Base-by-base conservation (phyloP, 257 asterid species). In the Plantago major region DNA sequence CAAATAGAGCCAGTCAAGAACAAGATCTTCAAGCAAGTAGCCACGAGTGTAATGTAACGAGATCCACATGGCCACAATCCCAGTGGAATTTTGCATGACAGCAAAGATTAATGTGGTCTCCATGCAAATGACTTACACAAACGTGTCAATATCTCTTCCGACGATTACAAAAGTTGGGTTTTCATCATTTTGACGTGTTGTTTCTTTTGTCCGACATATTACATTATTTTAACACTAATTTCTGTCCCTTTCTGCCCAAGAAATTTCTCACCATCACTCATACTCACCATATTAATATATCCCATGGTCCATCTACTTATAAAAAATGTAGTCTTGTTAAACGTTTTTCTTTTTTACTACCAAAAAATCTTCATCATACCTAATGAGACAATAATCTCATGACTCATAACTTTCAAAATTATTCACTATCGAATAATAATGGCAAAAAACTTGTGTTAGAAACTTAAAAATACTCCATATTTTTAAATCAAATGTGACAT, bases 41-140 rank as follows among this genome's bases (percentile, higher is more conserved):
- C 67, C 55, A 63, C 58, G 64, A 49, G 37, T 58, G 22, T 58
- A 59, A 58, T 52, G 10, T 33, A 9, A 50, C 28, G 26, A 22
- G 1, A 22, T 63, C 66, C 73, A 68, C 61, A 43, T 57, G 72
- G 84, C 69, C 78, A 55, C 7, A 13, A 16, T 3, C 5, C 49
- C 16, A 78, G 58, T 74, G 76, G 72, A 11, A 30, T 1, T 2
- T 3, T 30, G 38, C 26, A 46, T 50, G 78, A 68, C 83, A 65
- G 62, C 80, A 65, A 45, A 72, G 76, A 60, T 50, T 42, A 67
- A 52, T 58, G 44, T 72, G 73, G 78, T 74, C 82, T 64, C 47
- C 10, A 67, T 68, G 65, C 40, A 43, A 43, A 42, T 59, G 40
- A 7, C 52, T 18, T 19, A 38, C 2, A 17, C 28, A 22, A 59